These are phyloP conservation scores for Diaporthe citrichinensis DNA, from an alignment of 2,329 filamentous ascomycete genomes.

Conservation along the genomic window DNA sequence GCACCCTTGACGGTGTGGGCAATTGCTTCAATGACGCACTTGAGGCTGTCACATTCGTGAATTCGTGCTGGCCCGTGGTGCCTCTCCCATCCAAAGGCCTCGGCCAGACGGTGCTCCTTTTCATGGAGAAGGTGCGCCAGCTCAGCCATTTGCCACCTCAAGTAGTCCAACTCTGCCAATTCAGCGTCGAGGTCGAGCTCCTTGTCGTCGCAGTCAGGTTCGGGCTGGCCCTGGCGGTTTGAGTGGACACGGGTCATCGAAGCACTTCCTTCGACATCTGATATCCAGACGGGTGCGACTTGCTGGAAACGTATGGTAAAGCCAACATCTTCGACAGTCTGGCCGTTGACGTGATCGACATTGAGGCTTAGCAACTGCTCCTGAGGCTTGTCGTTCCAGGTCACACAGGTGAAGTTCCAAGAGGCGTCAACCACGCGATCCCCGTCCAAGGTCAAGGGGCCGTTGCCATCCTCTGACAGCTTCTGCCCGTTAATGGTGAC, in stretches of 20 bases:
- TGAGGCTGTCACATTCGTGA: constrained; percentile 56
- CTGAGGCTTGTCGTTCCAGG: constrained; percentile 54
- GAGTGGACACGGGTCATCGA: constrained; percentile 49
- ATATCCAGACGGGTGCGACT: constrained; percentile 57
- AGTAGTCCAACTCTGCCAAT: constrained; percentile 59
- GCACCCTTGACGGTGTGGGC: constrained; percentile 55
- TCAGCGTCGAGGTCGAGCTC: constrained; percentile 56
- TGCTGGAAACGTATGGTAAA: constrained; percentile 64
- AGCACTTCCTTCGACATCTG: constrained; percentile 58
- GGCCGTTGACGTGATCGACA: constrained; percentile 59
- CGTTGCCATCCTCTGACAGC: constrained; percentile 59
- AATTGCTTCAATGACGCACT: constrained; percentile 59
- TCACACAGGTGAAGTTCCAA: constrained; percentile 64
- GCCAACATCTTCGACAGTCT: constrained; percentile 53
- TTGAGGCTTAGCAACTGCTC: constrained; percentile 62
- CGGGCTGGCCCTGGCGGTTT: constrained; percentile 42
- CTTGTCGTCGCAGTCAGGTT: constrained; percentile 40
- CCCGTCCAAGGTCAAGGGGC: constrained; percentile 55
- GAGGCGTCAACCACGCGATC: constrained; percentile 57
- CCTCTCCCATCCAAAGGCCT: constrained; percentile 50
- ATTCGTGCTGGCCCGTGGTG: constrained; percentile 46
- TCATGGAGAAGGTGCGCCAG: constrained; percentile 58
- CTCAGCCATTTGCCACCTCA: constrained; percentile 57
- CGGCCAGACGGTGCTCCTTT: constrained; percentile 57
- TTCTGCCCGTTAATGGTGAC: constrained; percentile 62